Conservation (phyloP, 2,329 filamentous ascomycete genomes). For the Fusarium cicatricum region DNA sequence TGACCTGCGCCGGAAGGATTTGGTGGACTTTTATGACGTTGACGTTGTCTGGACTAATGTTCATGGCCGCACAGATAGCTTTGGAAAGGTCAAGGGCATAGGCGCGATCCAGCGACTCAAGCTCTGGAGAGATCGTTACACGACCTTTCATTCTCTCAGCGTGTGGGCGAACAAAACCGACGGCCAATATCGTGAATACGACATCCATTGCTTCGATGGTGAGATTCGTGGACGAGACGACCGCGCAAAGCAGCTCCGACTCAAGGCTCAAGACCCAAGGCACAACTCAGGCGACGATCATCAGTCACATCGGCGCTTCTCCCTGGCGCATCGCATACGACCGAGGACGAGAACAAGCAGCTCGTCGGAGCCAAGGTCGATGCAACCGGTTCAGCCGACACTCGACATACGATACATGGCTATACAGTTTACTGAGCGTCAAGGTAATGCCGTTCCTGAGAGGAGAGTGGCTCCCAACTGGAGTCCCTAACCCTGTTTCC, state of each 20-base stretch:
- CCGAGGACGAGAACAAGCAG: conserved; percentile 47
- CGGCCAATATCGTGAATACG: conserved; percentile 57
- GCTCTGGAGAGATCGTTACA: conserved; percentile 59
- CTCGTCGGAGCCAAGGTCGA: conserved; percentile 37
- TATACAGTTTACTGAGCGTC: conserved; percentile 58
- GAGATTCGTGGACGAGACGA: conserved; percentile 58
- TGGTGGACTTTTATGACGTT: conserved; percentile 61
- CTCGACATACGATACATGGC: conserved; percentile 58
- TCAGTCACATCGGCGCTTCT: conserved; percentile 51
- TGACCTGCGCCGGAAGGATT: conserved; percentile 56
- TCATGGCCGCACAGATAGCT: conserved; percentile 58
- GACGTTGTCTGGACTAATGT: conserved; percentile 62
- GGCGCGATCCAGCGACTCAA: conserved; percentile 62
- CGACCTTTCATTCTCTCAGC: conserved; percentile 57
- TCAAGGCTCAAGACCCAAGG: conserved; percentile 52
- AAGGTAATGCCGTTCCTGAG: conserved; percentile 47
- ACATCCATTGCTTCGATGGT: conserved; percentile 57
- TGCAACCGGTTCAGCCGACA: conserved; percentile 33
- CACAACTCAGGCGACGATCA: conserved; percentile 51
- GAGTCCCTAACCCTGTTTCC: conserved; percentile 13
- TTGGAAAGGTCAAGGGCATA: conserved; percentile 59
- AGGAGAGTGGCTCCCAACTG: conserved; percentile 12
- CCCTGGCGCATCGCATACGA: conserved; percentile 54
- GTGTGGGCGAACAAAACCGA: conserved; percentile 58
- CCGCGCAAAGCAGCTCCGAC: conserved; percentile 54